phyloP scores from a whole-genome alignment of 1,284 basidiomycete genomes.

The Singerocomus inundabilis region DNA sequence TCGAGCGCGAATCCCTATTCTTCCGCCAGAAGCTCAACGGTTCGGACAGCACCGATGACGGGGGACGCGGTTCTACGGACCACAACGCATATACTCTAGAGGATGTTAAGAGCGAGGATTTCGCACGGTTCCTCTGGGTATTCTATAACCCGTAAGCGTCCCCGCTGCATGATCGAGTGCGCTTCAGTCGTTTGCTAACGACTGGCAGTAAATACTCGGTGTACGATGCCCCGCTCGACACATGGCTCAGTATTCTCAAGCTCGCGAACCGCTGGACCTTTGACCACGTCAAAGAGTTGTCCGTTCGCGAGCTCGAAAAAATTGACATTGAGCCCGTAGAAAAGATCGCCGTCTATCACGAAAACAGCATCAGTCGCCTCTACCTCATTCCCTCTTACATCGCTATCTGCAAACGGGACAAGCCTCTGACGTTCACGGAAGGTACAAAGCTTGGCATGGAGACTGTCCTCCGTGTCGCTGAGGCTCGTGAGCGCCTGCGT shows the following conservation, averaged over 20 bases:
- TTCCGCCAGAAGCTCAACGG: slow-evolving; percentile 46
- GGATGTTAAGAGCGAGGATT: slow-evolving; percentile 45
- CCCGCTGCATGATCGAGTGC: neutral
- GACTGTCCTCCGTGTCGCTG: slow-evolving; percentile 46
- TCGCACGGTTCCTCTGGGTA: slow-evolving; percentile 56
- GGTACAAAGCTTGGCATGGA: slow-evolving; percentile 49
- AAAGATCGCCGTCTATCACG: slow-evolving; percentile 51
- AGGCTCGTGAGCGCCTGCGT: slow-evolving; percentile 46
- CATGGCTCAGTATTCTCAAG: slow-evolving; percentile 51
- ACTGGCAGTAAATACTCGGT: slow-evolving; percentile 49
- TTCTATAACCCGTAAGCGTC: slow-evolving; percentile 63
- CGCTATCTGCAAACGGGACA: slow-evolving; percentile 45
- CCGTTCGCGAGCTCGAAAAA: slow-evolving; percentile 47
- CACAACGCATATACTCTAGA: slow-evolving; percentile 43
- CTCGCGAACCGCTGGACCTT: slow-evolving; percentile 52
- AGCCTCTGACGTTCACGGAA: slow-evolving; percentile 46
- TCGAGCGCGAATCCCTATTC: slow-evolving; percentile 53
- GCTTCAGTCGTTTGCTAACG: slow-evolving; percentile 11
- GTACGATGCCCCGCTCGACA: slow-evolving; percentile 48
- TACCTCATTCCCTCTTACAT: slow-evolving; percentile 49
- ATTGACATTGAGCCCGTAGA: slow-evolving; percentile 44
- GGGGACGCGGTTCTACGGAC: slow-evolving; percentile 42
- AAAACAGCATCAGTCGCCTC: slow-evolving; percentile 43
- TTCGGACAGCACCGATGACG: slow-evolving; percentile 34
- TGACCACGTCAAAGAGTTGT: slow-evolving; percentile 46